These are phyloP conservation scores for Fraxinus velutina DNA, from an alignment of 305 asterid species.

Conservation along the genomic window DNA sequence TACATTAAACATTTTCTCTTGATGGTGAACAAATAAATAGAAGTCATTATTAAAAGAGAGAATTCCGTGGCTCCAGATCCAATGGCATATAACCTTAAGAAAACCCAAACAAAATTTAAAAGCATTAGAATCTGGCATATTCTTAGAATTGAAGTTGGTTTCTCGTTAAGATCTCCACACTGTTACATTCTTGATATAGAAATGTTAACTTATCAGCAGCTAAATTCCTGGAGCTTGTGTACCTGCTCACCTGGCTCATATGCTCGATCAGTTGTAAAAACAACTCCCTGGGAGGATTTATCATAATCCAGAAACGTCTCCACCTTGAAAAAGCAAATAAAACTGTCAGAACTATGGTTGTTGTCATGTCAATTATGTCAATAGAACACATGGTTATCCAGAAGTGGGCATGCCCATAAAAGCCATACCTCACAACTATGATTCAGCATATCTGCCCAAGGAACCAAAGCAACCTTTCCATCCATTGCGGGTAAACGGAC, in stretches of 20 bases:
- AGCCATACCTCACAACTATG: conserved; percentile 74
- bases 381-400: conserved; percentile 6
- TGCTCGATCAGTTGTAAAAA: conserved; percentile 82
- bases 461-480: conserved; percentile 90
- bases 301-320: conserved; percentile 90
- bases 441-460: conserved; percentile 98
- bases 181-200: conserved; percentile 9
- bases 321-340: conserved; percentile 46
- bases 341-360: conserved; percentile 24
- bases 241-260: conserved; percentile 99
- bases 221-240: conserved; percentile 32
- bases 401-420: conserved; percentile 11
- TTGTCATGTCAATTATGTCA: conserved; percentile 6
- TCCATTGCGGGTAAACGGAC: conserved; percentile 87
- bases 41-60: not conserved
- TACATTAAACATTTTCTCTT: not conserved
- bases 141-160: not conserved
- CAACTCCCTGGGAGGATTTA: conserved; percentile 81
- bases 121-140: not conserved
- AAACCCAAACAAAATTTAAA: not conserved
- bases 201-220: conserved; percentile 1
- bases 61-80: not conserved
- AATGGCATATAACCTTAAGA: not conserved
- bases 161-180: not conserved
- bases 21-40: not conserved